Percentiles rank a stretch among this genome's conserved stretches.
These are phyloP conservation scores for Amyloporia xantha DNA, from an alignment of 768 basidiomycete species.

Conservation along the genomic window DNA sequence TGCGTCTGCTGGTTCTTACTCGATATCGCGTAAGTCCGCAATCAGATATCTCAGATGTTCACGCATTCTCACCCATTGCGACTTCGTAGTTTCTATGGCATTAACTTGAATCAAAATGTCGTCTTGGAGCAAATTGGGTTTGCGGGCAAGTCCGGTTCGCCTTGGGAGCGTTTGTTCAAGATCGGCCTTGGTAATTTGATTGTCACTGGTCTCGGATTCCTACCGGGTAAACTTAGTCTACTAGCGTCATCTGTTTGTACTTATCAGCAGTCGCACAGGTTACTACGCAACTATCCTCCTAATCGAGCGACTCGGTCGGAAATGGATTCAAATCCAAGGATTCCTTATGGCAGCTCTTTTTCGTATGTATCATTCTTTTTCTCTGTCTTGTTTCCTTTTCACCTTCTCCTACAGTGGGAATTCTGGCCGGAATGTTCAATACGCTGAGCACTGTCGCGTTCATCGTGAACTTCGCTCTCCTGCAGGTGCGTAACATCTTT, in stretches of 20 bases:
- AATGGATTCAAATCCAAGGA: constrained; percentile 70
- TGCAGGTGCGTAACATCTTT: constrained; percentile 38
- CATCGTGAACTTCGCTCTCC: constrained; percentile 64
- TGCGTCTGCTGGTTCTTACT: constrained; percentile 68
- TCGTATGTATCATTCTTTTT: constrained; percentile 39
- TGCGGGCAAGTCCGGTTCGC: constrained; percentile 46
- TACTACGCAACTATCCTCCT: constrained; percentile 65
- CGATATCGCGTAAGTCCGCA: constrained; percentile 51
- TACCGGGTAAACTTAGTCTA: constrained; percentile 50
- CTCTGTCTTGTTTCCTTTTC: too few relatives aligned
- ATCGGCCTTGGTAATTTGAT: constrained; percentile 64
- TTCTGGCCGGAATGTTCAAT: constrained; percentile 62
- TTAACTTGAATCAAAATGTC: constrained; percentile 69
- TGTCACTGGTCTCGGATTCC: constrained; percentile 69
- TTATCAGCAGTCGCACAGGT: constrained; percentile 28
- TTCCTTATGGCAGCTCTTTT: constrained; percentile 67
- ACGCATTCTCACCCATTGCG: not conserved
- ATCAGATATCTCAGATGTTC: too few relatives aligned
- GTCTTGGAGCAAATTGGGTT: constrained; percentile 72
- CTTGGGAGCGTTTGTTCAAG: constrained; percentile 63
- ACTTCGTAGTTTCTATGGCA: constrained; percentile 60
- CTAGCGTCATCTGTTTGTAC: not conserved
- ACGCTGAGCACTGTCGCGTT: constrained; percentile 50
- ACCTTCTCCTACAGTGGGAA: constrained; percentile 43
- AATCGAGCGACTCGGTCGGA: constrained; percentile 69